A percentile compares a stretch with the other conserved stretches of the same genome.
These are phyloP conservation scores for Colletotrichum liaoningense DNA, from an alignment of 2,329 filamentous ascomycete species.

Conservation along the genomic window DNA sequence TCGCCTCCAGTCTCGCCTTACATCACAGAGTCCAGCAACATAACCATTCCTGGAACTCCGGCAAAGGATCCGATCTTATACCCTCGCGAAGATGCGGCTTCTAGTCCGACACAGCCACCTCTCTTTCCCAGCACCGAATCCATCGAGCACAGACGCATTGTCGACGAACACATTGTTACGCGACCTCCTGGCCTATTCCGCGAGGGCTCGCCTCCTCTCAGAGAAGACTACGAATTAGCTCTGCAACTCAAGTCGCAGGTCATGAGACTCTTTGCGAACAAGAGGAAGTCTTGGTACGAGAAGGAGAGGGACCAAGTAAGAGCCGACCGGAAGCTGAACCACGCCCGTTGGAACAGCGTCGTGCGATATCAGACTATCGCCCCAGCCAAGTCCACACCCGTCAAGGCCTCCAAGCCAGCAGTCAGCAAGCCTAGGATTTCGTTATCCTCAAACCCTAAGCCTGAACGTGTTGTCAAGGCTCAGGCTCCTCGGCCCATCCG, in stretches of 20 bases:
- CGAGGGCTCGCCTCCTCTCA: constrained; percentile 57
- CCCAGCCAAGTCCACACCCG: constrained; percentile 52
- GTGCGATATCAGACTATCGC: constrained; percentile 52
- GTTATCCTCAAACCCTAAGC: constrained; percentile 41
- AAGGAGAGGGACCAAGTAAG: constrained; percentile 62
- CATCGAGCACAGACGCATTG: constrained; percentile 56
- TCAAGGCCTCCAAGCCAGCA: constrained; percentile 36
- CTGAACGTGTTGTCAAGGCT: constrained; percentile 50
- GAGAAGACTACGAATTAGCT: constrained; percentile 65
- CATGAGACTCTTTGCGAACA: constrained; percentile 55
- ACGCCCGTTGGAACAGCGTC: constrained; percentile 44
- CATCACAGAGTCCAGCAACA: constrained; percentile 53
- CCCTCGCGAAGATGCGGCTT: constrained; percentile 56
- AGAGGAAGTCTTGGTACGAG: constrained; percentile 61
- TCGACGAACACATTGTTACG: constrained; percentile 62
- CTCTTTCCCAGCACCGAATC: constrained; percentile 60
- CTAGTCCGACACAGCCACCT: constrained; percentile 58
- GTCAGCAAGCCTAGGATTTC: constrained; percentile 19
- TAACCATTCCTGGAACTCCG: constrained; percentile 45
- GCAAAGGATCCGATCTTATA: constrained; percentile 69
- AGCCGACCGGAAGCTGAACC: constrained; percentile 56
- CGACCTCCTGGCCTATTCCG: constrained; percentile 56
- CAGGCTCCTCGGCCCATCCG: constrained; percentile 51
- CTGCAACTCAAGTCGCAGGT: constrained; percentile 65
- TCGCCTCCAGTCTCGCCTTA: constrained; percentile 70